Base-by-base conservation (phyloP, 2,329 filamentous ascomycete genomes). In the Dryadomyces sulphureus region DNA sequence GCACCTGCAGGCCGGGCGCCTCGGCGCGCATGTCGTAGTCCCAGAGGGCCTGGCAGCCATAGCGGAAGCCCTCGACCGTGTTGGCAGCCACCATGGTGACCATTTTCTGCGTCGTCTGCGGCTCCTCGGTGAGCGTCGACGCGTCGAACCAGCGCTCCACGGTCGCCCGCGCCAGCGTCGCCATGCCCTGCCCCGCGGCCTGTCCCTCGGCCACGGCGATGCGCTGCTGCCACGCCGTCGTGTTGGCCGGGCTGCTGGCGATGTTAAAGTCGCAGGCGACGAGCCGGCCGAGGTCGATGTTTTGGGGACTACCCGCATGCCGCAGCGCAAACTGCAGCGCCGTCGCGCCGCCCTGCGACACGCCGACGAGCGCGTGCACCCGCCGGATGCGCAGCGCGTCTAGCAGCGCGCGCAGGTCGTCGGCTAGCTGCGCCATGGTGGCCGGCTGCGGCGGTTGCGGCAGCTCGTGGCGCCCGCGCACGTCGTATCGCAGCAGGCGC, bases 301-400 rank as follows among this genome's bases (percentile, higher is more conserved):
- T 68, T 2, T 55, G 59, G 14, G 87, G 62, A 38, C 75, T 69
- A 1, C 64, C 51, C 0, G 84, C 80, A 54, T 84, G 72, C 36
- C 69, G 69, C 43, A 93, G 72, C 0, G 82, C 81, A 44, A 83
- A 79, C 57, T 82, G 80, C 43, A 92, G 72, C 1, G 80, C 71
- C 1, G 86, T 92, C 2, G 81, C 84, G 45, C 87, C 87, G 51
- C 87, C 87, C 59, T 92, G 77, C 32, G 79, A 85, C 4, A 93
- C 86, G 19, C 87, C 87, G 19, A 92, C 66, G 0, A 90, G 65
- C 0, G 74, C 69, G 30, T 81, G 74, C 0, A 84, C 75, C 55
- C 74, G 73, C 9, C 72, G 67, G 38, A 89, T 78, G 42, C 83
- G 75, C 25, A 93, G 69, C 0, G 80, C 76, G 45, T 79, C 69